Percentiles rank a stretch among this genome's conserved stretches.
phyloP scores from a whole-genome alignment of 345 rosid genomes.

The Populus tremula region DNA sequence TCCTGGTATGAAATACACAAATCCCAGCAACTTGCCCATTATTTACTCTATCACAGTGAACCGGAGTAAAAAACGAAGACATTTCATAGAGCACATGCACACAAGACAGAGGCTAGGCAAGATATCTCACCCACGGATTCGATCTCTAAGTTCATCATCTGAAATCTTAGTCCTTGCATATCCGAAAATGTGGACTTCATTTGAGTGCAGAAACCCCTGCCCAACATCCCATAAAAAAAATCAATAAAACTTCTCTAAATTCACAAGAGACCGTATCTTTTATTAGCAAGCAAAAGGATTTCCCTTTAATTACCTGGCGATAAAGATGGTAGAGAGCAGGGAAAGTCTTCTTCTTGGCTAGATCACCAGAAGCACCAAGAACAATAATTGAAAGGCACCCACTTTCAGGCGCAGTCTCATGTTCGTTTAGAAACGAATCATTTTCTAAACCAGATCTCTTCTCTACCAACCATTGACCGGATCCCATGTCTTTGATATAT shows the following conservation, averaged over 20 bases:
- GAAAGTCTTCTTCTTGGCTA: constrained; percentile 96
- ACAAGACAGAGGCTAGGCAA: neutral
- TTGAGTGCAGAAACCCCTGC: constrained; percentile 75
- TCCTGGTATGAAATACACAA: neutral
- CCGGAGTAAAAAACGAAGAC: neutral
- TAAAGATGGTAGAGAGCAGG: constrained; percentile 89
- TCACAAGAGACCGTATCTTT: neutral
- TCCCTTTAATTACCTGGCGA: constrained; percentile 54
- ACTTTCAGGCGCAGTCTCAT: constrained; percentile 49
- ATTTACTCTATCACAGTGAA: neutral
- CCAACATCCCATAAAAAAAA: constrained; percentile 14
- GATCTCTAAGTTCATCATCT: constrained; percentile 63
- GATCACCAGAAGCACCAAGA: constrained; percentile 97
- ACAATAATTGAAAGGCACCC: constrained; percentile 86
- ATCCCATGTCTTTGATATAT: constrained; percentile 35
- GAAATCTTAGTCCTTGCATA: constrained; percentile 90
- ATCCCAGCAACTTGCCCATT: neutral
- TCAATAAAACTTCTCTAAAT: neutral
- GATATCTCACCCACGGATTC: constrained; percentile 63
- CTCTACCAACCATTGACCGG: constrained; percentile 64
- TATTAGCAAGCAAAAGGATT: neutral
- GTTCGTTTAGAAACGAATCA: constrained; percentile 44
- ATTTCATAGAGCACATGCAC: neutral
- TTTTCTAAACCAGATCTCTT: constrained; percentile 52
- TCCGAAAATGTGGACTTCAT: constrained; percentile 90